Evolutionary conservation across 345 rosid genomes (phyloP), one percentile per base, ranked within the genome.

Genomic region (Linum tenue): DNA sequence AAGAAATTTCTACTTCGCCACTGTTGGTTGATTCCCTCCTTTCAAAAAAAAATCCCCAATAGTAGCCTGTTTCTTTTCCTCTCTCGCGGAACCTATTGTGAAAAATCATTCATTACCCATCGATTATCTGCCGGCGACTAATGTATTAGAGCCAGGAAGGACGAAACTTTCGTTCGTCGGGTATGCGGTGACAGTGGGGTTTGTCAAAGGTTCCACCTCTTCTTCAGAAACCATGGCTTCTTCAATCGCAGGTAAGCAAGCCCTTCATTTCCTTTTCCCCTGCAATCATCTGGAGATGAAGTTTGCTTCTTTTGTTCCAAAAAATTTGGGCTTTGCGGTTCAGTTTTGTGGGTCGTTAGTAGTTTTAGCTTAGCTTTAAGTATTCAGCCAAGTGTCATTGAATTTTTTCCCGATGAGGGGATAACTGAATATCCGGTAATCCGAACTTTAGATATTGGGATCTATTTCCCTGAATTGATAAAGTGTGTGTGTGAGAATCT

Each of bases 231-330:
- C 48, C 39, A 39, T 41, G 65, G 69, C 55, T 37, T 14, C 39
- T 15, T 69, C 64, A 11, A 55, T 69, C 12, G 12, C 70, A 60
- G 73, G 77, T 38, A 65, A 65, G 77, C 39, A 65, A 65, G 66
- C 44, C 35, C 56, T 5, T 67, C 16, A 37, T 17, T 48, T 37
- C 37, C 16, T 31, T 41, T 10, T 17, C 37, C 36, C 56, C 6
- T 4, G 11, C 53, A 48, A 9, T 15, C 53, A 48, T 9, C 3
- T 48, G 53, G 31, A 22, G 31, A 22, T 22, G 31, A 22, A 22
- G 31, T 22, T 22, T n/a, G n/a, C n/a, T n/a, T n/a, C n/a, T n/a
- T 22, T 22, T 22, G 31, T 22, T 22, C 31, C 31, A 22, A 22
- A 22, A 22, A 22, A 0, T 22, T 31, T 51, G 15, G 2, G 16